Conservation (phyloP, 164 flowering plant genomes). For the Nelumbo lutea region DNA sequence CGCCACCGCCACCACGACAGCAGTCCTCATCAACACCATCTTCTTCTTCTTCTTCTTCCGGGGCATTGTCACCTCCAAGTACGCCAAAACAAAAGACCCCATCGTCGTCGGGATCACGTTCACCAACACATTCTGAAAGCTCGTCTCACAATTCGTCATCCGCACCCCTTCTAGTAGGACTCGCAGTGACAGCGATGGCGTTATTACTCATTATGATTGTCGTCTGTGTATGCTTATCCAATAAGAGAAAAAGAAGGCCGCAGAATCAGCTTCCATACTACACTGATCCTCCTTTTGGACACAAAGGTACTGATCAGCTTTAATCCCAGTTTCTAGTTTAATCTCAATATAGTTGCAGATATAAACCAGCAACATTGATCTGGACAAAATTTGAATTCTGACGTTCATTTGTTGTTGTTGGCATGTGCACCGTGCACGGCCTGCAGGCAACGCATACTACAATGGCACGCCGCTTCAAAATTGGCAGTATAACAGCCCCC, state of each 20-base stretch:
- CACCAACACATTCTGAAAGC: constrained; percentile 10
- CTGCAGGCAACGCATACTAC: constrained; percentile 15
- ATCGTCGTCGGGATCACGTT: constrained; percentile 9
- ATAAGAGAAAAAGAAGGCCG: constrained; percentile 37
- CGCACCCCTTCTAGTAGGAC: constrained; percentile 30
- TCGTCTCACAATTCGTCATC: constrained; percentile 1
- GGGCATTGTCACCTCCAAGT: constrained; percentile 6
- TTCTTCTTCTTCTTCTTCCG: constrained; percentile 3
- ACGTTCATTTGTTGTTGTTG: neutral
- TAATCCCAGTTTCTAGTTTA: neutral
- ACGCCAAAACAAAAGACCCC: constrained; percentile 9
- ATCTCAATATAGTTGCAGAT: neutral
- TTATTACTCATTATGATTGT: constrained; percentile 29
- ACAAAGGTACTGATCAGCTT: constrained; percentile 12
- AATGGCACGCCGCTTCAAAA: neutral
- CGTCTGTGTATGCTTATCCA: constrained; percentile 22
- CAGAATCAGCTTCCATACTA: constrained; percentile 34
- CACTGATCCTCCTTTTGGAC: constrained; percentile 16
- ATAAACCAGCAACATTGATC: neutral
- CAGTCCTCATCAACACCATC: constrained; percentile 18
- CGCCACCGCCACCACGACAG: constrained; percentile 19
- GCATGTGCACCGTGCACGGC: too few relatives aligned
- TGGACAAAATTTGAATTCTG: neutral
- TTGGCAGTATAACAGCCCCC: constrained; percentile 12
- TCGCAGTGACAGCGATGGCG: constrained; percentile 34